Base-by-base conservation (phyloP, 192 early-diverging fungal genomes). In the Rhizophagus clarus region DNA sequence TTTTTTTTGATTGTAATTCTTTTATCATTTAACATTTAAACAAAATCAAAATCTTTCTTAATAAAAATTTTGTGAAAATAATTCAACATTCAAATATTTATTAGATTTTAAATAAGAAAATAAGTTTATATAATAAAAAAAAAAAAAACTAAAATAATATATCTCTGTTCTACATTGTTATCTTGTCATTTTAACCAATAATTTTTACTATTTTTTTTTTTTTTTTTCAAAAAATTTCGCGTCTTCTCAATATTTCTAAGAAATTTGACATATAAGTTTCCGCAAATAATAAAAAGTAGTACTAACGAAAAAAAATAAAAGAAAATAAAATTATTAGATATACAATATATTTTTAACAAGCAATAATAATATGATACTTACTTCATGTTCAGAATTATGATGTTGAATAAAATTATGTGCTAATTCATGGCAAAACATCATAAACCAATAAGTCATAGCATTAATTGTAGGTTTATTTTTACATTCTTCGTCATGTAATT, bases 341-440 rank as follows among this genome's bases (percentile, higher is more conserved):
- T 15, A 15, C 15, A 51, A 17, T 51, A 56, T 20, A 22, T 20
- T 56, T 2, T 49, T 49, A 14, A 12, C 3, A 56, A n/a, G n/a
- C 10, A 56, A 20, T 56, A 0, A 20, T 17, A 20, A 4, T 5
- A 20, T 22, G 0, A 22, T 22, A 22, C 64, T 70, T 82, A 88
- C 87, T 86, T 94, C 95, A 82, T 96, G 95, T 71, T 90, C 76
- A 51, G 88, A 83, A 80, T 92, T 88, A 81, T 97, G 96, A 14
- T 84, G 83, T 31, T 72, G 71, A 4, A 90, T 88, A 86, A 93
- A 92, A 73, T 94, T 91, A 79, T 96, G 95, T 2, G 88, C 94
- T 68, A 97, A 82, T 82, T 96, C 96, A 83, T 97, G 96, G 69
- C 92, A 93, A 60, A 89, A 82, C 4, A 88, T 91, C 88, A 96